Percentiles rank a stretch among this genome's conserved stretches.
Evolutionary conservation across 352 stramenopile species (phyloP).

Genomic region (Phytopythium boreale): DNA sequence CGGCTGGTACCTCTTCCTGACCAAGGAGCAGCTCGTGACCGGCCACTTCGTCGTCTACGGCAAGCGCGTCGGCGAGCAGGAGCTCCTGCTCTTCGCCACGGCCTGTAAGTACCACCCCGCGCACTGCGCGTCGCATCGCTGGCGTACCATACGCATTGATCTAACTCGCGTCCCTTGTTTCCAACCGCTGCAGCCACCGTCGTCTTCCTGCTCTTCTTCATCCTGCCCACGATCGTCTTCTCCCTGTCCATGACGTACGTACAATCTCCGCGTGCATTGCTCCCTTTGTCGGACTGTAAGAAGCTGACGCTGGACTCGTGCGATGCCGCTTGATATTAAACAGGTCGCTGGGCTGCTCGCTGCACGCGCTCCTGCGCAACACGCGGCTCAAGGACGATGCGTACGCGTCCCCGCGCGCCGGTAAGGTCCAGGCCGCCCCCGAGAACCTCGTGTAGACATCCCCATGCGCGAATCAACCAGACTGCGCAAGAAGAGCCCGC

Average conservation of each 20-base stretch:
- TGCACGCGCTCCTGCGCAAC: constrained; percentile 59
- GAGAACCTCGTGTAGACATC: constrained; percentile 40
- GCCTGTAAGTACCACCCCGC: constrained; percentile 46
- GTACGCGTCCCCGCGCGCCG: constrained; percentile 12
- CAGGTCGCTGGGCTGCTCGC: constrained; percentile 41
- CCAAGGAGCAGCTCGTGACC: constrained; percentile 39
- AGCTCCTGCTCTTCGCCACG: constrained; percentile 59
- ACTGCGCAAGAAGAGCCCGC: neutral
- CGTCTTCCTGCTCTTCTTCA: constrained; percentile 74
- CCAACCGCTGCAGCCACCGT: constrained; percentile 37
- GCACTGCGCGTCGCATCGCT: neutral
- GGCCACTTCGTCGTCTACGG: constrained; percentile 54
- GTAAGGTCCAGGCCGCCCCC: constrained; percentile 16
- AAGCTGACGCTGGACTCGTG: constrained; percentile 1
- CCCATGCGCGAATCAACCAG: neutral
- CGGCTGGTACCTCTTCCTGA: constrained; percentile 68
- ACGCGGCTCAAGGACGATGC: constrained; percentile 71
- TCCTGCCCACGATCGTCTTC: constrained; percentile 66
- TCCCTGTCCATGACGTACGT: constrained; percentile 59
- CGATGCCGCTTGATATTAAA: neutral
- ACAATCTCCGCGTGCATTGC: no score
- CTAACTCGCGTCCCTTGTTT: constrained; percentile 4
- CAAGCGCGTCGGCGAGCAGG: constrained; percentile 55
- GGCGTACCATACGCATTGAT: neutral
- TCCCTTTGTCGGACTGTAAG: no score